A percentile compares a stretch with the other conserved stretches of the same genome.
Conservation (phyloP, 225 moss, liverwort and hornwort species). For the Rhytidiadelphus loreus region DNA sequence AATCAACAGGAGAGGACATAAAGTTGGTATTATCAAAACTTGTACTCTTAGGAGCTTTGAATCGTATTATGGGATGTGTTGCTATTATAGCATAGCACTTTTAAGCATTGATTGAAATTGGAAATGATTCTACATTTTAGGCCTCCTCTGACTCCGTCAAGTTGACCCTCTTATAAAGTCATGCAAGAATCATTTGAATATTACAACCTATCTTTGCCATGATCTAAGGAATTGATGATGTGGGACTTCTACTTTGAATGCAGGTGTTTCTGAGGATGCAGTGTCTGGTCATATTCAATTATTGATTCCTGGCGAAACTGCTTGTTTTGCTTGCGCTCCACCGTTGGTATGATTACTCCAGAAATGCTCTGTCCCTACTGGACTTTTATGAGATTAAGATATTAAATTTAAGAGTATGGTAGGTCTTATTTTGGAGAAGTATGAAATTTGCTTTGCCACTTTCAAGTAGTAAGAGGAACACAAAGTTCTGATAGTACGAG, state of each 20-base stretch:
- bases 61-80: background rate
- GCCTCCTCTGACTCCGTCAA: background rate
- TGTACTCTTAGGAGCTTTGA: background rate
- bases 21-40: background rate
- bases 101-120: background rate
- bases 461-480: background rate
- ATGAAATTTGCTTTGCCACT: background rate
- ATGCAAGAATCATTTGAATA: background rate
- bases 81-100: background rate
- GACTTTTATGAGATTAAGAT: background rate
- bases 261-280: slow-evolving; percentile 98
- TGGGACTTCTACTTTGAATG: background rate
- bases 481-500: background rate
- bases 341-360: slow-evolving; percentile 55
- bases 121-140: background rate
- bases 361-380: background rate
- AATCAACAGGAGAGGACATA: background rate
- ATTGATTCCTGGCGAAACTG: slow-evolving; percentile 95
- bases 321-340: slow-evolving; percentile 97
- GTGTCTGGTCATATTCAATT: slow-evolving; percentile 96
- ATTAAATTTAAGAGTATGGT: background rate
- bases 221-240: background rate
- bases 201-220: background rate
- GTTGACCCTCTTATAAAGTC: background rate
- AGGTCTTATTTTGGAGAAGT: background rate